A percentile compares a stretch with the other conserved stretches of the same genome.
Evolutionary conservation across 2,329 filamentous ascomycete species (phyloP).

Genomic region (Calonectria hongkongensis): DNA sequence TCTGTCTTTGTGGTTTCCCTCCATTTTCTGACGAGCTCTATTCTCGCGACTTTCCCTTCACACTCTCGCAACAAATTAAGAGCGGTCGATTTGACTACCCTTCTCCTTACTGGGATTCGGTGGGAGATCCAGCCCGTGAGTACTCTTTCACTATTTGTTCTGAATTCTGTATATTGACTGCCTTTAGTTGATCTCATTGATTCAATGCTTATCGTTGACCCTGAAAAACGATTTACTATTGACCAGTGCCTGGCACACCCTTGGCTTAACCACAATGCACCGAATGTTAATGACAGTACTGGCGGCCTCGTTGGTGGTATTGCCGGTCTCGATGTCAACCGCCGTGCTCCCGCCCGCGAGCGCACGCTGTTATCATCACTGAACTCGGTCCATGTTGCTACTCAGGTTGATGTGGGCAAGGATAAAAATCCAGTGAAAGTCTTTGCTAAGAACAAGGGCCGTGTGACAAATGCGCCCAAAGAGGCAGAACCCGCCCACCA

Average conservation of each 20-base stretch:
- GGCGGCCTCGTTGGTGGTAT: constrained; percentile 94
- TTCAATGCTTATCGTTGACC: constrained; percentile 92
- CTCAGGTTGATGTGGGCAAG: constrained; percentile 72
- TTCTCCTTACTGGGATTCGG: constrained; percentile 87
- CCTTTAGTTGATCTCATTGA: constrained; percentile 89
- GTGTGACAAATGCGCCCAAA: constrained; percentile 62
- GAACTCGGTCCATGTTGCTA: constrained; percentile 80
- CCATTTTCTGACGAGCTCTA: constrained; percentile 97
- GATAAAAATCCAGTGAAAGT: constrained; percentile 80
- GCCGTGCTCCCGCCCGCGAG: constrained; percentile 86
- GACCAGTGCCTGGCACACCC: constrained; percentile 94
- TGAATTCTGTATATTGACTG: constrained; percentile 31
- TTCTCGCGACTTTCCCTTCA: constrained; percentile 87
- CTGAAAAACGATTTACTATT: constrained; percentile 88
- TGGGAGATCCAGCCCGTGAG: constrained; percentile 81
- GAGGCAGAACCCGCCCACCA: constrained; percentile 81
- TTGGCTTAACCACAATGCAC: constrained; percentile 82
- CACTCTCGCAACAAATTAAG: constrained; percentile 93
- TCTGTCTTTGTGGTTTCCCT: constrained; percentile 96
- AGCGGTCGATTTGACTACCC: constrained; percentile 94
- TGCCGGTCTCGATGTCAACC: constrained; percentile 86
- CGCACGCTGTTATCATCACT: constrained; percentile 89
- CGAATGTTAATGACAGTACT: constrained; percentile 87
- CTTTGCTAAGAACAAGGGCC: constrained; percentile 80
- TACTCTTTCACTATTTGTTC: background rate